Percentiles rank a stretch among this genome's conserved stretches.
phyloP scores from a whole-genome alignment of 177 flowering plant genomes.

The Telopea speciosissima region DNA sequence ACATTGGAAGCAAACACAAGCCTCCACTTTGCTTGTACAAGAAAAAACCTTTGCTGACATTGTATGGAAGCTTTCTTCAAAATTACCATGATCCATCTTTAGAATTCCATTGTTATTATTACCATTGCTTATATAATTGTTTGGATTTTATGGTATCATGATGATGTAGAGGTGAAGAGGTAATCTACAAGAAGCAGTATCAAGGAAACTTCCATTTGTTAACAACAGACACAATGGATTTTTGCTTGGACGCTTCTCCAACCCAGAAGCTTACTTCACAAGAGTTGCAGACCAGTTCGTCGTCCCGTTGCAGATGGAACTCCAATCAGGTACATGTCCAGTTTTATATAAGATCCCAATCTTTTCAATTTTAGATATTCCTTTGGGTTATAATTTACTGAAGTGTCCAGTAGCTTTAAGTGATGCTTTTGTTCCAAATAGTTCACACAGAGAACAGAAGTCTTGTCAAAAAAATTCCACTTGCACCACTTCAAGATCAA shows the following conservation, averaged over 20 bases:
- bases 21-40: slow-evolving; percentile 55
- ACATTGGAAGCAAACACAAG: slow-evolving; percentile 18
- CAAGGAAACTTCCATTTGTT: slow-evolving; percentile 41
- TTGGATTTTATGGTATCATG: neutral
- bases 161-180: slow-evolving; percentile 39
- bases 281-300: slow-evolving; percentile 29
- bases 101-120: neutral
- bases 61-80: slow-evolving; percentile 33
- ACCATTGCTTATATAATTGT: neutral
- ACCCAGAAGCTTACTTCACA: slow-evolving; percentile 40
- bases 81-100: slow-evolving; percentile 4
- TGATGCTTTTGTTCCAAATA: neutral
- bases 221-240: slow-evolving; percentile 19
- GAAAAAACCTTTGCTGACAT: slow-evolving; percentile 27
- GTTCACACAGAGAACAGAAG: neutral
- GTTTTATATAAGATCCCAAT: neutral
- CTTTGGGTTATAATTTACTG: neutral
- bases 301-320: slow-evolving; percentile 55
- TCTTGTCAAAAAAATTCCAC: neutral
- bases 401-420: neutral
- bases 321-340: slow-evolving; percentile 56
- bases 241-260: slow-evolving; percentile 64
- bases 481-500: neutral
- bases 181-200: slow-evolving; percentile 23
- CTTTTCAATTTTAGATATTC: neutral